Evolutionary conservation across 352 stramenopile species (phyloP).

Genomic region (Phytopythium helicoides): DNA sequence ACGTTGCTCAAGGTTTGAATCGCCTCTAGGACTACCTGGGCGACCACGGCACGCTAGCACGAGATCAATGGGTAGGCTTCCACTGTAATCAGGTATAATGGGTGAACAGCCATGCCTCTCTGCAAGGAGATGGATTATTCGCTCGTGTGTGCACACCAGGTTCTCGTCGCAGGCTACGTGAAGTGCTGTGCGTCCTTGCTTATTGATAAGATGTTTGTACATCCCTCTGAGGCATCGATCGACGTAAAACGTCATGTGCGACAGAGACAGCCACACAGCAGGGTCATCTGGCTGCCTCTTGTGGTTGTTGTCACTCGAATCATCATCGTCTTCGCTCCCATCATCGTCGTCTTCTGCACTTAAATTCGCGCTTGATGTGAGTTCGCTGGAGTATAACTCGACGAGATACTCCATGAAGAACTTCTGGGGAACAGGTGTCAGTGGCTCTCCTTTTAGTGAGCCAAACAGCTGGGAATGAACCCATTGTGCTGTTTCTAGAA

Average conservation of each 20-base stretch:
- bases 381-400: constrained; percentile 19
- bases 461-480: constrained; percentile 36
- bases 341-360: constrained; percentile 21
- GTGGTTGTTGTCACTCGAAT: constrained; percentile 13
- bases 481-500: constrained; percentile 50
- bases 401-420: constrained; percentile 50
- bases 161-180: constrained; percentile 82
- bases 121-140: constrained; percentile 47
- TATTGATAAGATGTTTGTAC: constrained; percentile 65
- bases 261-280: constrained; percentile 45
- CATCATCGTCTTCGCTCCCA: constrained; percentile 21
- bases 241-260: constrained; percentile 59
- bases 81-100: constrained; percentile 46
- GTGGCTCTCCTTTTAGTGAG: constrained; percentile 5
- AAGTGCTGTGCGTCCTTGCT: constrained; percentile 58
- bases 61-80: constrained; percentile 33
- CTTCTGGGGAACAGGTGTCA: constrained; percentile 28
- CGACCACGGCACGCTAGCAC: constrained; percentile 48
- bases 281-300: constrained; percentile 26
- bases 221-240: constrained; percentile 55
- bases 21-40: constrained; percentile 54
- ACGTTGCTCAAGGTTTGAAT: constrained; percentile 23
- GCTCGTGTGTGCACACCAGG: constrained; percentile 76
- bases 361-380: neutral
- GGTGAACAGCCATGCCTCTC: constrained; percentile 59